A percentile compares a stretch with the other conserved stretches of the same genome.
phyloP scores from a whole-genome alignment of 257 asterid species.

The Solanum pennellii region DNA sequence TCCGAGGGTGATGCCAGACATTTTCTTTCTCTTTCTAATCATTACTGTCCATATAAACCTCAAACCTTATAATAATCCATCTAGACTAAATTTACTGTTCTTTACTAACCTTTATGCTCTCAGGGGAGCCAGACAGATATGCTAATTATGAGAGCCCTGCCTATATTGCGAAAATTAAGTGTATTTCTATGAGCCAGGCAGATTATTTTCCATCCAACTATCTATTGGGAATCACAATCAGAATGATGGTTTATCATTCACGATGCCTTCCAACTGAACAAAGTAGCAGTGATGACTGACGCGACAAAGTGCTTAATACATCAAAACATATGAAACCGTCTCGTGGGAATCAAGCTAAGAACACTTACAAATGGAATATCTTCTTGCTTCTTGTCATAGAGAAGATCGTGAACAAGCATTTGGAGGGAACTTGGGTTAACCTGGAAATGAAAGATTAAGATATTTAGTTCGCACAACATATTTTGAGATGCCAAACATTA shows the following conservation, averaged over 20 bases:
- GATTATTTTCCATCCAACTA: neutral
- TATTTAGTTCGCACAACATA: neutral
- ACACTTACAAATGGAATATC: slow-evolving; percentile 73
- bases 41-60: neutral
- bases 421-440: slow-evolving; percentile 35
- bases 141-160: neutral
- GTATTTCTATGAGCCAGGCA: neutral
- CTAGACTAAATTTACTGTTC: neutral
- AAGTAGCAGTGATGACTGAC: neutral
- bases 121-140: neutral
- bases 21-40: neutral
- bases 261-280: neutral
- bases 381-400: slow-evolving; percentile 55
- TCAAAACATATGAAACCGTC: neutral
- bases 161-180: neutral
- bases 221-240: neutral
- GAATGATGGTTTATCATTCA: neutral
- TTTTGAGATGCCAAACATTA: neutral
- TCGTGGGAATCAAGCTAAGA: neutral
- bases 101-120: neutral
- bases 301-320: neutral
- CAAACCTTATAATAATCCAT: neutral
- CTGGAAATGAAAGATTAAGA: slow-evolving; percentile 31
- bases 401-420: slow-evolving; percentile 41
- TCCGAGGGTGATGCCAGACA: neutral